These are phyloP conservation scores for Sicyos edulis DNA, from an alignment of 306 rosid species.

Conservation along the genomic window DNA sequence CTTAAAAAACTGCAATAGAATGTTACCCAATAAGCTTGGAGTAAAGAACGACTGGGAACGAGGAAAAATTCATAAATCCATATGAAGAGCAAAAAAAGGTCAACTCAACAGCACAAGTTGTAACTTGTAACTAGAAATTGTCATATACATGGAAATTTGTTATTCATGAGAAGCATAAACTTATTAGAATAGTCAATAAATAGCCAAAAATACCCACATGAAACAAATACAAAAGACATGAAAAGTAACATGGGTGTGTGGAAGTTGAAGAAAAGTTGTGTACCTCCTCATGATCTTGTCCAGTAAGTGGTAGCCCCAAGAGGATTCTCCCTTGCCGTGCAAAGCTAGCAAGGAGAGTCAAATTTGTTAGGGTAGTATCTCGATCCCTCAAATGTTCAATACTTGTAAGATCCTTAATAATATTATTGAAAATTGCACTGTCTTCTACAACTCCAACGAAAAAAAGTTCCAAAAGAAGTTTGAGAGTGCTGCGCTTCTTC, in stretches of 20 bases:
- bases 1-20: conserved; percentile 69
- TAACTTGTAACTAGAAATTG: background rate
- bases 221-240: background rate
- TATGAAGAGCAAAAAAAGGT: conserved; percentile 11
- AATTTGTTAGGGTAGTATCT: conserved; percentile 84
- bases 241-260: background rate
- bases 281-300: conserved; percentile 89
- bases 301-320: conserved; percentile 67
- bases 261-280: conserved; percentile 9
- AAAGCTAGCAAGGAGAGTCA: conserved; percentile 98
- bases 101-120: background rate
- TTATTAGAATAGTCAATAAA: background rate
- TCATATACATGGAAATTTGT: background rate
- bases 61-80: background rate
- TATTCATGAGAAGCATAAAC: background rate
- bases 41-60: conserved; percentile 24
- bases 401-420: conserved; percentile 84
- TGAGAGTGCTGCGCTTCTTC: conserved; percentile 92
- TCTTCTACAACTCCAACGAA: conserved; percentile 96
- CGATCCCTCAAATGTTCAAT: conserved; percentile 84
- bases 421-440: conserved; percentile 59
- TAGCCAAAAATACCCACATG: background rate
- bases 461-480: conserved; percentile 83
- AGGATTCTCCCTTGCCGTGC: conserved; percentile 95
- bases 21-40: conserved; percentile 33